Conservation (phyloP, 495 filamentous ascomycete genomes). For the Podospora bellae-mahoneyi region DNA sequence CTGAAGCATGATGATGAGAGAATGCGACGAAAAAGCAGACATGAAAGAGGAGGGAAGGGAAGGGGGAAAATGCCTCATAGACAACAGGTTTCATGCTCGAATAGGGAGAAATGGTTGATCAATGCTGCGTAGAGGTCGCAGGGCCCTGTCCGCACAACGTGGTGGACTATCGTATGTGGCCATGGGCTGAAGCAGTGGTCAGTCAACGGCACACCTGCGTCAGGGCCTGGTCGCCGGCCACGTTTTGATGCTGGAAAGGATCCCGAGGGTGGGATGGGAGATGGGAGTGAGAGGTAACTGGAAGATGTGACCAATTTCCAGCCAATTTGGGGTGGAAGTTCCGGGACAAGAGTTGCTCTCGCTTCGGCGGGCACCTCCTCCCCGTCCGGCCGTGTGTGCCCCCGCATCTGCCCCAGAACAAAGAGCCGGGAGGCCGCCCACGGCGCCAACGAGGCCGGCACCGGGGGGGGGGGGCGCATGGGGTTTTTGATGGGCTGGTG, state of each 20-base stretch:
- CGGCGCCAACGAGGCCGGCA: constrained; percentile 9
- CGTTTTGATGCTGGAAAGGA: not conserved
- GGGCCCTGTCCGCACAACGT: not conserved
- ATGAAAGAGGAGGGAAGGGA: not conserved
- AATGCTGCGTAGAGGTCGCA: constrained; percentile 2
- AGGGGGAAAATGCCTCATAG: constrained; percentile 23
- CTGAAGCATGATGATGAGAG: not conserved
- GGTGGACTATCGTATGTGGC: not conserved
- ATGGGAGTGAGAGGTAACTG: not conserved
- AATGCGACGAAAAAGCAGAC: constrained; percentile 8
- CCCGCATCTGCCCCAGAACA: constrained; percentile 4
- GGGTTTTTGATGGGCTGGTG: constrained; percentile 7
- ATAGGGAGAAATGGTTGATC: not conserved
- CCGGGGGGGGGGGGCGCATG: not conserved
- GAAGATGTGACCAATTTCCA: not conserved
- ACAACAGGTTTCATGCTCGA: not conserved
- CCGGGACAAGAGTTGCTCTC: not conserved
- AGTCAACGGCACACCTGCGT: not conserved
- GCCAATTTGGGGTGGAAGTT: not conserved
- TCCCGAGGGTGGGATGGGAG: not conserved
- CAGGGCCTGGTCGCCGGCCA: not conserved
- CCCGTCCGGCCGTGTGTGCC: constrained; percentile 1
- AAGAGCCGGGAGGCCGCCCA: constrained; percentile 25
- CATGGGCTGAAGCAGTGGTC: not conserved
- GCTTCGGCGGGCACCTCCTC: not conserved